Base-by-base conservation (phyloP, 2,329 filamentous ascomycete genomes). In the Epichloe elymi region DNA sequence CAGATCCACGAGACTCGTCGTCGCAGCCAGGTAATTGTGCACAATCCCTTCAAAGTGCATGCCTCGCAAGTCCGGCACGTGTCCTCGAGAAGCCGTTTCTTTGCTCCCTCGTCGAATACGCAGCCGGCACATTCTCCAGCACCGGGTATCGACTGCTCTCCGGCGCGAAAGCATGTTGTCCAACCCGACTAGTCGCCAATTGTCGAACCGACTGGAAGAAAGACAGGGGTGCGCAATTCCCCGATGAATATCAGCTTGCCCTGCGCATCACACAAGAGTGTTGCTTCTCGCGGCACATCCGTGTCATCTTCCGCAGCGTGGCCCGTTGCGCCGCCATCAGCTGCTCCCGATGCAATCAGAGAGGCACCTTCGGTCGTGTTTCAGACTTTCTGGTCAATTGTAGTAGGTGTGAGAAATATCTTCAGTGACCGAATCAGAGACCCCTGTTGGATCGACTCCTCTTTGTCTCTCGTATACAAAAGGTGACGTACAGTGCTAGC, bases 221-320 rank as follows among this genome's bases (percentile, higher is more conserved):
- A 0, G 75, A 78, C 19, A 79, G 61, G 0, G 75, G 75, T 4
- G 75, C 75, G 55, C 75, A 78, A 58, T 79, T 75, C 5, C 6
- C 75, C 75, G 23, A 78, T 74, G 58, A 79, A 79, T 33, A 76
- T 73, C 20, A 77, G 59, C 56, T 76, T 76, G 1, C 75, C 75
- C 51, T 75, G 72, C 0, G 73, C 68, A 54, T 79, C 75, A 41
- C 71, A 71, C 0, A 78, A 63, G 5, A 78, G 62, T 2, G 74
- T 65, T 3, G 75, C 75, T 52, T 79, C 75, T 1, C 74, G 67
- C 2, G 74, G 75, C 3, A 78, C 75, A 20, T 78, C 74, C 0
- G 74, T 74, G 53, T 78, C 74, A 38, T 78, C 75, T n/a, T 74
- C 73, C 0, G 63, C 64, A 1, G 64, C 11, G 49, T 57, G 0